Base-by-base conservation (phyloP, 163 green algal species). In the Chlamydomonas reinhardtii region DNA sequence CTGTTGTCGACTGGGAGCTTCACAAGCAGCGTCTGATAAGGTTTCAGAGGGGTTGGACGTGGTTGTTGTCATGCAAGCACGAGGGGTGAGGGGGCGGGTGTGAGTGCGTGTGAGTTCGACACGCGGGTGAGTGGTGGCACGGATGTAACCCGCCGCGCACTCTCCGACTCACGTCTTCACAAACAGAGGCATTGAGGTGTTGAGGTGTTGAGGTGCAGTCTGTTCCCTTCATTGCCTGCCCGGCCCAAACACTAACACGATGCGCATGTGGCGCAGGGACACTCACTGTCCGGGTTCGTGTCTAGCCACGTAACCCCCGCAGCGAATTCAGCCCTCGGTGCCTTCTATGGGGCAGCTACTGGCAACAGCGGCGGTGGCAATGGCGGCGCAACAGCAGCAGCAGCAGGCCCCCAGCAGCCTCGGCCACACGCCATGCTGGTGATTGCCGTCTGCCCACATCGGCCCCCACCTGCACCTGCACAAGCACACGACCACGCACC, bases 1-100 rank as follows among this genome's bases (percentile, higher is more conserved):
- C 27, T 4, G 32, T 92, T 16, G 59, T 92, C 0, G 88, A 92
- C 37, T 92, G 88, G 88, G 0, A 43, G 6, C 88, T 88, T 20
- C 88, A 92, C 34, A 69, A 73, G 24, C 20, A 86, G 24, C 88
- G 88, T 3, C 48, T 91, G 22, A 25, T 74, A n/a, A 85, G 87
- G 82, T 78, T 37, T 48, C 11, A 6, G 19, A 6, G 17, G 31
- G 19, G 9, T n/a, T n/a, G n/a, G n/a, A n/a, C n/a, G n/a, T n/a
- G n/a, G n/a, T n/a, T n/a, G n/a, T n/a, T n/a, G n/a, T n/a, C n/a
- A n/a, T n/a, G n/a, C n/a, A n/a, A n/a, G n/a, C n/a, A n/a, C n/a
- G n/a, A n/a, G n/a, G n/a, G n/a, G n/a, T n/a, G n/a, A n/a, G n/a
- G n/a, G n/a, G n/a, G n/a, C n/a, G n/a, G n/a, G n/a, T n/a, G n/a